Conservation (phyloP, 345 rosid genomes). For the Ceriops zippeliana region DNA sequence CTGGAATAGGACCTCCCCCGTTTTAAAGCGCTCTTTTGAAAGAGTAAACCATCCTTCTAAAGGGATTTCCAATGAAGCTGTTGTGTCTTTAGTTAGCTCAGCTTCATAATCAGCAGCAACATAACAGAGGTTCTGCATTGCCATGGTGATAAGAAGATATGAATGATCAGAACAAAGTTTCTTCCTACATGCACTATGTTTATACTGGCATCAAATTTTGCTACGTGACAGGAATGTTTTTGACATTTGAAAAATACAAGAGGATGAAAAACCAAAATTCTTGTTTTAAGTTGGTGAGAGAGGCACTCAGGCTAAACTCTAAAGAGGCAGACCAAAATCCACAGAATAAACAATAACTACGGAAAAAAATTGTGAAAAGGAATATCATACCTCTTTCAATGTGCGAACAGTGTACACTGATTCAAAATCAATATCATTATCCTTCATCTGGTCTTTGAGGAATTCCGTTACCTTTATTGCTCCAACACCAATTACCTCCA, state of each 20-base stretch:
- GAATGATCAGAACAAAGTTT: constrained; percentile 12
- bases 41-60: constrained; percentile 82
- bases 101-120: constrained; percentile 77
- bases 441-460: constrained; percentile 78
- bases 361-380: not conserved
- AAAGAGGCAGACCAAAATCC: not conserved
- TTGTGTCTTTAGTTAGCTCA: constrained; percentile 58
- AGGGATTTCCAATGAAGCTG: constrained; percentile 55
- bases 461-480: constrained; percentile 82
- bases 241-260: not conserved
- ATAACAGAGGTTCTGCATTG: constrained; percentile 72
- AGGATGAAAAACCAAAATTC: not conserved
- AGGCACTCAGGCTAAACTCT: not conserved
- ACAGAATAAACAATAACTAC: not conserved
- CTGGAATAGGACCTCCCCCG: constrained; percentile 89
- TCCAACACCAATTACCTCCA: constrained; percentile 79
- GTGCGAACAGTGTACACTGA: constrained; percentile 80
- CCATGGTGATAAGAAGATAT: constrained; percentile 21
- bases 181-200: not conserved
- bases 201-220: constrained; percentile 3
- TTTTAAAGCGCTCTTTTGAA: constrained; percentile 79
- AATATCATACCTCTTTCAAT: constrained; percentile 67
- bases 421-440: constrained; percentile 57
- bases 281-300: not conserved
- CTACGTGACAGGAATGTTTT: not conserved